Base-by-base conservation (phyloP, 495 filamentous ascomycete genomes). In the Aspergillus saccharolyticus region DNA sequence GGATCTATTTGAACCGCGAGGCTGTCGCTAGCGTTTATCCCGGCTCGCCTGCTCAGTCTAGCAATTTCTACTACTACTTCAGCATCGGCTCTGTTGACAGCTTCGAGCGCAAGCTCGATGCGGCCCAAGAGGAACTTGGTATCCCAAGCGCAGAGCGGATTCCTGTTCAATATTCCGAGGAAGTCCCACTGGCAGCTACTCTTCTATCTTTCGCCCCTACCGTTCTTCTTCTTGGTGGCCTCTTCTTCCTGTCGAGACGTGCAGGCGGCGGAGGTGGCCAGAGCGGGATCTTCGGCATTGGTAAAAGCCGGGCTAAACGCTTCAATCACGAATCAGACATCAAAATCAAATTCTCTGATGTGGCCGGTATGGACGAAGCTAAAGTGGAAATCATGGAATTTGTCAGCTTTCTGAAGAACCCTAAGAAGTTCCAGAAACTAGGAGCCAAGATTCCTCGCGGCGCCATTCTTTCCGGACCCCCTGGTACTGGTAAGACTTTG, bases 311-410 rank as follows among this genome's bases (percentile, higher is more conserved):
- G 56, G 94, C 94, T 39, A 97, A 96, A 76, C 86, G 86, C 55
- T 98, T 97, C 76, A 97, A 96, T 70, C 92, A 97, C 56, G 95
- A 97, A 76, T 87, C 89, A 3, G 89, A 95, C 60, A 81, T 98
- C 77, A 96, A 93, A 74, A 89, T 91, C 70, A 96, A 96, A 71
- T 98, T 98, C 71, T 80, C 91, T 53, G 94, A 98, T 71, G 94
- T 98, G 44, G 94, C 94, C 20, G 94, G 94, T 65, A 94, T 97
- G 91, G 94, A 98, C 70, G 94, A 98, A 74, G 94, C 94, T 28
- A 98, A 98, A 81, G 75, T 83, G 42, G 94, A 98, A 72, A 98
- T 98, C 63, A 97, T 97, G 93, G 94, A 98, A 71, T 98, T 98
- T 55, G 94, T 98, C 61, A 89, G 86, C 67, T 98, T 98, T 81